Base-by-base conservation (phyloP, 352 stramenopile species). In the Phytophthora brassicae region DNA sequence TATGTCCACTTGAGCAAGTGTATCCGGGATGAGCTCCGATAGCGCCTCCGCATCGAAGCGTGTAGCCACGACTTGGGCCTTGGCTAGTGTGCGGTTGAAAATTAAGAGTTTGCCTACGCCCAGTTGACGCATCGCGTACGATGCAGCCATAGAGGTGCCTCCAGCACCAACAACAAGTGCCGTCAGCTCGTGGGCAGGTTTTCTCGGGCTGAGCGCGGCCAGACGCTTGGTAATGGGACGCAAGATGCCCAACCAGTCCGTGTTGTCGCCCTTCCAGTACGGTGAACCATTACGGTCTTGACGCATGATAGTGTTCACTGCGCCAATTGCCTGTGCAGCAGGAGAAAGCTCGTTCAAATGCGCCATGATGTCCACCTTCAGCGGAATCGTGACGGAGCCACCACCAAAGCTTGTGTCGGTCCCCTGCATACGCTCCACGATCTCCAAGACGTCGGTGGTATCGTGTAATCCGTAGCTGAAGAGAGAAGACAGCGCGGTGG, bases 181-280 rank as follows among this genome's bases (percentile, higher is more conserved):
- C 1, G 64, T 82, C 29, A 89, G 51, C 4, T 74, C 59, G 20
- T 38, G 58, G 4, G 41, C 54, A 16, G 59, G 51, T n/a, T 61
- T 69, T 13, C 26, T 64, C 39, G 47, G 45, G 24, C 39, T 38
- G 5, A 56, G 24, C 0, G 17, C 45, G 19, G 42, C 54, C 20
- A 93, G 61, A 3, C 83, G 85, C 64, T 79, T 78, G 60, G 83
- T 72, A 51, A 99, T 86, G 20, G 96, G 94, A 43, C 96, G 93
- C 56, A 92, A 84, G 53, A 99, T 99, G 41, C 97, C 97, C 35
- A 97, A 83, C 97, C 97, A 99, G 81, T 99, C 97, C 9, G 97
- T 99, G 79, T 99, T 99, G 71, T 99, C 94, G 1, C 97, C 97
- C 60, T 74, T 81, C 81, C 75, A 86, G 59, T 75, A 72, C 50